Evolutionary conservation across 352 stramenopile genomes (phyloP).

Genomic region (Phytophthora pistaciae): DNA sequence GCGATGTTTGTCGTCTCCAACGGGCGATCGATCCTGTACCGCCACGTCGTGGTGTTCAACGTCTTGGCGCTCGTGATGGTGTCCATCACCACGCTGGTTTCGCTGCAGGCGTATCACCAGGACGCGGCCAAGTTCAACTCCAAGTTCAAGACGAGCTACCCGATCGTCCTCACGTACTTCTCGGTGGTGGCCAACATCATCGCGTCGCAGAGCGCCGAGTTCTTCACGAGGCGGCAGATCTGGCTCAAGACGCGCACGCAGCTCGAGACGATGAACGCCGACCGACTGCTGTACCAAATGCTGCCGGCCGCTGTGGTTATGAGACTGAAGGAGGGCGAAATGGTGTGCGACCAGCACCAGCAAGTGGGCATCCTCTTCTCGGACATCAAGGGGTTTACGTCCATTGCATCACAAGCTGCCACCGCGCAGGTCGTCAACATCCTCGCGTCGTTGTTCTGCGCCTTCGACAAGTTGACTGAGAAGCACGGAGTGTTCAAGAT

Average conservation of each 20-base stretch:
- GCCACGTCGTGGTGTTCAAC: conserved; percentile 75
- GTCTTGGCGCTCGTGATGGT: conserved; percentile 61
- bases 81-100: conserved; percentile 48
- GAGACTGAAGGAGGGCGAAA: conserved; percentile 86
- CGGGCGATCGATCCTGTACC: conserved; percentile 79
- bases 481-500: conserved; percentile 95
- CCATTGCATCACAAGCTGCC: conserved; percentile 85
- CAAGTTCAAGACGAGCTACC: conserved; percentile 85
- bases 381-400: conserved; percentile 94
- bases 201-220: conserved; percentile 83
- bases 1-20: conserved; percentile 90
- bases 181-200: conserved; percentile 83
- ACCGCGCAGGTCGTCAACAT: conserved; percentile 92
- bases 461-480: conserved; percentile 92
- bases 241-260: conserved; percentile 89
- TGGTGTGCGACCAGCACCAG: conserved; percentile 87
- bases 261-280: conserved; percentile 85
- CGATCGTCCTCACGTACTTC: conserved; percentile 83
- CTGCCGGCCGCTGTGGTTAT: conserved; percentile 84
- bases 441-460: conserved; percentile 92
- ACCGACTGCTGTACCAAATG: conserved; percentile 90
- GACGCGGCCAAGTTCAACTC: conserved; percentile 67
- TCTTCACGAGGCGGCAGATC: conserved; percentile 85
- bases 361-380: conserved; percentile 92
- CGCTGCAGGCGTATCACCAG: conserved; percentile 60